phyloP scores from a whole-genome alignment of 2,329 filamentous ascomycete genomes.

The Aspergillus fumigatus region DNA sequence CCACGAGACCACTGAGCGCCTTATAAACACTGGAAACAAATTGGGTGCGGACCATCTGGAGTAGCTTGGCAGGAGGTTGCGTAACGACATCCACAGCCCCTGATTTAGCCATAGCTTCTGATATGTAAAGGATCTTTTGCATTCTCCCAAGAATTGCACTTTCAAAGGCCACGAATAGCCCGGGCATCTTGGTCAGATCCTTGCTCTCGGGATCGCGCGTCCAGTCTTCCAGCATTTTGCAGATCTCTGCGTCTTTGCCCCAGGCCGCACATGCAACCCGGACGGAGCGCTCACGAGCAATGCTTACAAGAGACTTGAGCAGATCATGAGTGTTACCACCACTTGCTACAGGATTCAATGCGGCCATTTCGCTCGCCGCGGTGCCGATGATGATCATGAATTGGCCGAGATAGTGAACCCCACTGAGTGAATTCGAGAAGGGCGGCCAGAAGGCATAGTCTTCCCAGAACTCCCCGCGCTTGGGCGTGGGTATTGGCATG shows the following conservation, averaged over 20 bases:
- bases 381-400: constrained; percentile 79
- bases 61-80: constrained; percentile 77
- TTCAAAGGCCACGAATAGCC: constrained; percentile 80
- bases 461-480: constrained; percentile 81
- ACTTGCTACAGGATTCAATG: constrained; percentile 62
- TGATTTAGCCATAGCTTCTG: constrained; percentile 73
- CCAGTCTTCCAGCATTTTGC: constrained; percentile 93
- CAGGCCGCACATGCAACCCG: constrained; percentile 83
- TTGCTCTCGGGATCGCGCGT: constrained; percentile 73
- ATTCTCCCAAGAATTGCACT: constrained; percentile 75
- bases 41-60: constrained; percentile 85
- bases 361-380: constrained; percentile 79
- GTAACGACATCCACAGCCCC: constrained; percentile 73
- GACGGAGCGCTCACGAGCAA: constrained; percentile 77
- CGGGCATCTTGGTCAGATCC: constrained; percentile 87
- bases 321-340: constrained; percentile 59
- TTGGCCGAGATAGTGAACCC: constrained; percentile 82
- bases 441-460: constrained; percentile 96
- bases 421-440: constrained; percentile 83
- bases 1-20: constrained; percentile 89
- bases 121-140: constrained; percentile 93
- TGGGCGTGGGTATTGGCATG: constrained; percentile 70
- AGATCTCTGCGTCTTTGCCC: constrained; percentile 89
- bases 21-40: constrained; percentile 95
- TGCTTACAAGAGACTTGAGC: constrained; percentile 69